Conservation (phyloP, 306 rosid species). For the Ceratonia siliqua region DNA sequence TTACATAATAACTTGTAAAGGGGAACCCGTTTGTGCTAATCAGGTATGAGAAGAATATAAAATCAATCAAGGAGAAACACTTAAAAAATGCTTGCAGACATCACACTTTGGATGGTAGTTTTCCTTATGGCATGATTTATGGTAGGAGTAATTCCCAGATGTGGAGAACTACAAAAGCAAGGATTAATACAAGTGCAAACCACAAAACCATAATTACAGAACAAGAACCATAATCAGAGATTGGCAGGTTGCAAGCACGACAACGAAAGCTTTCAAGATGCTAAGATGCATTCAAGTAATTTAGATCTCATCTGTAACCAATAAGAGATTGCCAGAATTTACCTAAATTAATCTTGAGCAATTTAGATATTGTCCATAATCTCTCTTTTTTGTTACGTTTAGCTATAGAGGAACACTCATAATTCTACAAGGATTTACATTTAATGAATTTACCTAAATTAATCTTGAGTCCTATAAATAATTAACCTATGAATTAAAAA, state of each 20-base stretch:
- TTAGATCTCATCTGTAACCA: conserved; percentile 87
- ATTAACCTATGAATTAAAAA: too few species aligned
- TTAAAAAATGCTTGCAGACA: conserved; percentile 96
- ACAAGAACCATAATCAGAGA: conserved; percentile 55
- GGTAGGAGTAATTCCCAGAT: conserved; percentile 72
- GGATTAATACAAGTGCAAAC: neutral
- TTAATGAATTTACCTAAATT: too few species aligned
- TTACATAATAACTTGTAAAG: conserved; percentile 19
- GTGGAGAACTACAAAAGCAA: conserved; percentile 58
- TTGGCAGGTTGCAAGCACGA: conserved; percentile 87
- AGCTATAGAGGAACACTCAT: too few species aligned
- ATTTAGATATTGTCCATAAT: too few species aligned
- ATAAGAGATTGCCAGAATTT: too few species aligned
- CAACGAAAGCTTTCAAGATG: conserved; percentile 99
- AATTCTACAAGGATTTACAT: too few species aligned
- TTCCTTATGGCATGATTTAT: conserved; percentile 93
- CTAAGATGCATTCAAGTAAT: conserved; percentile 90
- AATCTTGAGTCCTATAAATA: too few species aligned
- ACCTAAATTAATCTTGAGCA: too few species aligned
- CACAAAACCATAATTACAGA: neutral
- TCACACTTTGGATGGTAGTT: conserved; percentile 98
- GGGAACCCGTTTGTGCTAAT: conserved; percentile 7
- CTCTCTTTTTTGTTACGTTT: too few species aligned
- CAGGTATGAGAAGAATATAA: conserved; percentile 19
- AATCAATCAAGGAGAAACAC: conserved; percentile 37